phyloP scores from a whole-genome alignment of 306 rosid species.

The Argentina anserina region DNA sequence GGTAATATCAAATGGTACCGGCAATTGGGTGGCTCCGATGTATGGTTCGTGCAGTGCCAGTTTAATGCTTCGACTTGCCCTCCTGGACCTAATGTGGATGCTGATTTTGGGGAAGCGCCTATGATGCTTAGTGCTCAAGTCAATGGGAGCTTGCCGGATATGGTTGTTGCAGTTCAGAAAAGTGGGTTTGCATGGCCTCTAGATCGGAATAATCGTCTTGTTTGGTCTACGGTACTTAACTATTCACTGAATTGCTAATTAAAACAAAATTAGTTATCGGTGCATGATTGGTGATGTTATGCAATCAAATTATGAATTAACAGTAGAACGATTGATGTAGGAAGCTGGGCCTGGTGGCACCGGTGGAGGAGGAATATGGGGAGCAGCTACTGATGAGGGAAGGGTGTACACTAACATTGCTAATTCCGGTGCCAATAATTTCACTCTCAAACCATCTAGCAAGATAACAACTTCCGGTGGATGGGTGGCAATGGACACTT shows the following conservation, averaged over 20 bases:
- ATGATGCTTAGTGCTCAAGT: constrained; percentile 34
- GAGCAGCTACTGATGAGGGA: constrained; percentile 44
- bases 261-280: neutral
- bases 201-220: constrained; percentile 34
- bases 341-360: constrained; percentile 47
- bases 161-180: constrained; percentile 58
- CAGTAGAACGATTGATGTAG: neutral
- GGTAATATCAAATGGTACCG: constrained; percentile 49
- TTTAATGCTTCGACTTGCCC: constrained; percentile 41
- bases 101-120: constrained; percentile 63
- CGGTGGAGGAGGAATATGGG: constrained; percentile 48
- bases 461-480: constrained; percentile 33
- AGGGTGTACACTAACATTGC: constrained; percentile 48
- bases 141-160: constrained; percentile 33
- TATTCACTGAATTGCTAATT: neutral
- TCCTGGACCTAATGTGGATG: constrained; percentile 43
- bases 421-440: constrained; percentile 25
- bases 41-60: constrained; percentile 46
- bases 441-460: constrained; percentile 39
- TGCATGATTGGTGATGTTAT: neutral
- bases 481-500: constrained; percentile 48
- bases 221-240: constrained; percentile 39
- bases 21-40: constrained; percentile 67
- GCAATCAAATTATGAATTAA: neutral
- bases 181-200: constrained; percentile 67